phyloP scores from a whole-genome alignment of 163 green algal species.

The Coccomyxa subellipsoidea region DNA sequence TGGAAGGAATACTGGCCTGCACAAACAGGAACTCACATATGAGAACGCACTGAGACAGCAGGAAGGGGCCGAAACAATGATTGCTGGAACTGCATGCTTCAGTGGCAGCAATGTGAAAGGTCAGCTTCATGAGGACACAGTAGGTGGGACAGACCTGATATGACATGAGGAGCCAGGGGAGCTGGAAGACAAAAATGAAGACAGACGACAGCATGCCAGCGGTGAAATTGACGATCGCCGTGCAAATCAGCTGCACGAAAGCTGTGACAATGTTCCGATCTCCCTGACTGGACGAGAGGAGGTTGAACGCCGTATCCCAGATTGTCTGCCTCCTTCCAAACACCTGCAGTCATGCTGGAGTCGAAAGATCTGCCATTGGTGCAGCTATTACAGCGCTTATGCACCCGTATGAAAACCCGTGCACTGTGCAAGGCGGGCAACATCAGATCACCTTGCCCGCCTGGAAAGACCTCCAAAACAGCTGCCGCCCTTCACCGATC shows the following conservation, averaged over 20 bases:
- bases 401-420: background rate
- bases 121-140: too few species aligned
- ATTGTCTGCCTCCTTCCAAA: slow-evolving; percentile 49
- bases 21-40: background rate
- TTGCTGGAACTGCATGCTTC: too few species aligned
- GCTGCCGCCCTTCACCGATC: background rate
- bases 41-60: background rate
- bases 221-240: slow-evolving; percentile 37
- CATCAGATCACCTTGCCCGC: background rate
- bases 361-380: background rate
- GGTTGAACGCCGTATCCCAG: slow-evolving; percentile 33
- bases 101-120: too few species aligned
- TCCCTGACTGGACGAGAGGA: slow-evolving; percentile 12
- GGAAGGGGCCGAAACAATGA: background rate
- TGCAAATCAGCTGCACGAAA: slow-evolving; percentile 36
- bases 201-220: slow-evolving; percentile 26
- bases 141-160: slow-evolving; percentile 25
- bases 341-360: slow-evolving; percentile 16
- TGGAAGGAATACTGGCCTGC: background rate
- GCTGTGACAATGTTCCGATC: slow-evolving; percentile 33
- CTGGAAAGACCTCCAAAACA: slow-evolving; percentile 3
- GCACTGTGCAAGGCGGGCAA: background rate
- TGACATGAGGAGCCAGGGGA: slow-evolving; percentile 33
- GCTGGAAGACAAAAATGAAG: slow-evolving; percentile 36
- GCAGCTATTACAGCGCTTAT: background rate